Evolutionary conservation across 202 grass and related monocot genomes (phyloP).

Genomic region (Carex arenaria): DNA sequence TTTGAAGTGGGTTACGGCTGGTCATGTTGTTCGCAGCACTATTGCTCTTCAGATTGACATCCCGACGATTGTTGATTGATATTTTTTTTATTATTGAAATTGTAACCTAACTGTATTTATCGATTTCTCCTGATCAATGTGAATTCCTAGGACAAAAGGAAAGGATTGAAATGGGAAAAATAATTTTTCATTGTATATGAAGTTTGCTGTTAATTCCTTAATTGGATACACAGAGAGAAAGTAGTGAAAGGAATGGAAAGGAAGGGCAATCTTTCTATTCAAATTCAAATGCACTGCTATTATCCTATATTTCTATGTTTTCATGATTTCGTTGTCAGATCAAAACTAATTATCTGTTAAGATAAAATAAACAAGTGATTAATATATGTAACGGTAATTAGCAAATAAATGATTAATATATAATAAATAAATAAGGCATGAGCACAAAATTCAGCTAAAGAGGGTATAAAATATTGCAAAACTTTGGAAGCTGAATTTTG

Average conservation of each 20-base stretch:
- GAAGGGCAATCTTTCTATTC: neutral
- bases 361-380: neutral
- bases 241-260: neutral
- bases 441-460: no score
- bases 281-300: neutral
- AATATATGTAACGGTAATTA: neutral
- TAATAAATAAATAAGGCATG: neutral
- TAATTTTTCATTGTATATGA: neutral
- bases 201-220: neutral
- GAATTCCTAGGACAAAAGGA: neutral
- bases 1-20: slow-evolving; percentile 16
- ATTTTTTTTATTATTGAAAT: neutral
- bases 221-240: neutral
- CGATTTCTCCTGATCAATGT: neutral
- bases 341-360: neutral
- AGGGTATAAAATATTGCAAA: no score
- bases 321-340: neutral
- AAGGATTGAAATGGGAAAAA: neutral
- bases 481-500: no score
- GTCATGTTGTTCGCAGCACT: slow-evolving; percentile 14
- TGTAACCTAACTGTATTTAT: neutral
- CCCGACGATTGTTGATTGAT: neutral
- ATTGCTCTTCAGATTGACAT: neutral
- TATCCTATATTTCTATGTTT: neutral
- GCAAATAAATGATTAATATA: neutral